Conservation (phyloP, 306 rosid species). For the Trifolium pratense region DNA sequence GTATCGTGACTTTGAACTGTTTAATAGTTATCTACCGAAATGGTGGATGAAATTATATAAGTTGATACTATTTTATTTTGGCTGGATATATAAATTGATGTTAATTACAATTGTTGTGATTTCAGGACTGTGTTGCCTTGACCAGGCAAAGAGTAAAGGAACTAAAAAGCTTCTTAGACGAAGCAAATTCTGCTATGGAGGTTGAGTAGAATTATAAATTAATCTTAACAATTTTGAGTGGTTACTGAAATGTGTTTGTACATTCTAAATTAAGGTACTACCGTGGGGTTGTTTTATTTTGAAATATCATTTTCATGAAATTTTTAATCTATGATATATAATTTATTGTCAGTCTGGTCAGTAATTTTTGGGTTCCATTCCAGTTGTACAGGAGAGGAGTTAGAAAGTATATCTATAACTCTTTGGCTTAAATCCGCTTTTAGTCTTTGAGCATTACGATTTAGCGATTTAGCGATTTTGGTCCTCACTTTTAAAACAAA, state of each 20-base stretch:
- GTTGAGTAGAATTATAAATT: constrained; percentile 55
- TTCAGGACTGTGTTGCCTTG: constrained; percentile 85
- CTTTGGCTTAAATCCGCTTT: not conserved
- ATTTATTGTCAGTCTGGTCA: not conserved
- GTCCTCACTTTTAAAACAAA: not conserved
- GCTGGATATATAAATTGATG: not conserved
- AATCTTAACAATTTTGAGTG: not conserved
- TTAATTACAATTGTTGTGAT: constrained; percentile 37
- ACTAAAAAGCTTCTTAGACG: constrained; percentile 62
- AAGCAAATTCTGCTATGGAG: constrained; percentile 68
- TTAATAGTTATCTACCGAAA: not conserved
- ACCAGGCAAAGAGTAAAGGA: constrained; percentile 80
- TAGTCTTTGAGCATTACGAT: not conserved
- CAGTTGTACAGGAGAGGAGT: not conserved
- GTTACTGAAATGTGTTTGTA: constrained; percentile 23
- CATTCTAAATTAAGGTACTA: constrained; percentile 35
- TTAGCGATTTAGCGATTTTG: not conserved
- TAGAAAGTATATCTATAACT: not conserved
- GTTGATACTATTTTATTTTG: not conserved
- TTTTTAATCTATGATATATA: constrained; percentile 2
- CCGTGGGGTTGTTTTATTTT: not conserved
- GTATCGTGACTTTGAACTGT: not conserved
- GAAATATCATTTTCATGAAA: not conserved
- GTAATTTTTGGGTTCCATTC: not conserved
- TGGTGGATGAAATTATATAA: constrained; percentile 27